Evolutionary conservation across 1,139 yeast species (phyloP), one percentile per base, ranked within the genome.

Genomic region (Sugiyamaella pinicola): DNA sequence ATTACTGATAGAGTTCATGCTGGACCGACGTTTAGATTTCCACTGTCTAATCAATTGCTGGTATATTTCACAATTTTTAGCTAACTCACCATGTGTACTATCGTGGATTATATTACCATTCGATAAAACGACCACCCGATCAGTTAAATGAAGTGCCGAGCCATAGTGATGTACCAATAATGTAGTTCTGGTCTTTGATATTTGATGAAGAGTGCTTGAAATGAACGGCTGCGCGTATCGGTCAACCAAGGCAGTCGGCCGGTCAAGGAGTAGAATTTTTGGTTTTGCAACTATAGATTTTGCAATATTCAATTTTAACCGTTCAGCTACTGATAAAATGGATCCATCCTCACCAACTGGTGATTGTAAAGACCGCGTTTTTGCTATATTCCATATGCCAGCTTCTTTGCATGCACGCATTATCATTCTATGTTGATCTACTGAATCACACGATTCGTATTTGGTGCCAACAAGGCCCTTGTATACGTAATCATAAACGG

Each of bases 341-440:
- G 22, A 22, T 13, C 39, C 51, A n/a, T 41, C 17, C 13, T 13
- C 51, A 13, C 44, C 47, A 13, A 45, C 29, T 33, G 24, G 39
- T 17, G 54, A 34, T 26, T 46, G 54, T 18, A 51, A 34, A 1
- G 49, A 26, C 15, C 24, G 34, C 15, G 35, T 26, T 19, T 46
- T 46, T n/a, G 41, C 41, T 12, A 35, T 21, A 26, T 34, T 17
- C 50, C 51, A 51, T 6, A 51, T 13, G 3, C 41, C 46, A 9
- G 54, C 51, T 10, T 45, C 37, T 19, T 51, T 51, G 38, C 54
- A 51, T 1, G 54, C 54, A 12, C 51, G 40, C 34, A 51, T 37
- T 19, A 51, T 43, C 42, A 51, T 28, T 33, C 50, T 41, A 39
- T 51, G 54, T 38, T 51, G 54, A 9, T 46, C 54, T 12, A 51